These are phyloP conservation scores for Taphrina wiesneri DNA, from an alignment of 1,139 yeast genomes.

Conservation along the genomic window DNA sequence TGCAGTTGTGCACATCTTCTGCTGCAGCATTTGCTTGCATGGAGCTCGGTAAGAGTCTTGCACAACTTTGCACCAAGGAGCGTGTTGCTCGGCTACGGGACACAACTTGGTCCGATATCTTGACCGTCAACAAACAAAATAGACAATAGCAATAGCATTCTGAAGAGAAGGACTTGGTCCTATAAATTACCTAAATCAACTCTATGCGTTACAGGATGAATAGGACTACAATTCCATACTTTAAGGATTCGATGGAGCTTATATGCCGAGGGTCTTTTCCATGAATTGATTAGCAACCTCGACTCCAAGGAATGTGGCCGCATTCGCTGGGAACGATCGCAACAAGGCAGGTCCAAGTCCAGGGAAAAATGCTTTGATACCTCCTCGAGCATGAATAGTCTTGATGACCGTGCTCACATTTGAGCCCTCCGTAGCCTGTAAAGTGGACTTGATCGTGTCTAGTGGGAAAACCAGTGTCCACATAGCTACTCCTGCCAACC, in stretches of 20 bases:
- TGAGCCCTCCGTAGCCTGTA: constrained; percentile 55
- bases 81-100: too few species aligned
- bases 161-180: too few species aligned
- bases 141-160: too few species aligned
- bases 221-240: neutral
- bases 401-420: constrained; percentile 68
- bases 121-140: too few species aligned
- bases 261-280: constrained; percentile 32
- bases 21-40: too few species aligned
- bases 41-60: too few species aligned
- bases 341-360: constrained; percentile 95
- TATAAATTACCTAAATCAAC: neutral
- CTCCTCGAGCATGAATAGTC: constrained; percentile 66
- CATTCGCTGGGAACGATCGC: constrained; percentile 96
- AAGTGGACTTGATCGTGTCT: constrained; percentile 88
- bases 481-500: constrained; percentile 93
- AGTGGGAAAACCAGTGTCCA: constrained; percentile 96
- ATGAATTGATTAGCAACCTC: constrained; percentile 78
- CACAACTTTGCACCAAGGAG: too few species aligned
- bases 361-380: constrained; percentile 91
- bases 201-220: neutral
- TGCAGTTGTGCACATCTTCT: too few species aligned
- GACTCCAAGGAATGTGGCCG: constrained; percentile 95
- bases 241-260: neutral
- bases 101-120: too few species aligned